Base-by-base conservation (phyloP, 164 flowering plant species). In the Vitis rupestris region DNA sequence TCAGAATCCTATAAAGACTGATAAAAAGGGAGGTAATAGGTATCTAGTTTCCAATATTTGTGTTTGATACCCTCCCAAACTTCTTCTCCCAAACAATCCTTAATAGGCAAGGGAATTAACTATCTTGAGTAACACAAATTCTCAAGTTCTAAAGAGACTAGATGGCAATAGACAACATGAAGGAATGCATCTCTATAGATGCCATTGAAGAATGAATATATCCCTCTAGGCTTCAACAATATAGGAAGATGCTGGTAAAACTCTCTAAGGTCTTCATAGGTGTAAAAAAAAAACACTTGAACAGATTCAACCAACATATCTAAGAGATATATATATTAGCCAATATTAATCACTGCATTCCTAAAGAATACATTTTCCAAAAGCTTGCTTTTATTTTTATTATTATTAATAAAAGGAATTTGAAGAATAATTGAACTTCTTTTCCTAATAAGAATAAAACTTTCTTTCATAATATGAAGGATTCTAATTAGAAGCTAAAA, bases 11-110 rank as follows among this genome's bases (percentile, higher is more conserved):
- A 64, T 48, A 73, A 30, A 69, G 79, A 67, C 78, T 90, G 93
- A 82, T 95, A 93, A 80, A 96, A 95, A 75, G 97, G 97, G 70
- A 96, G 97, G 78, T 87, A 87, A 79, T 96, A 93, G 4, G 94
- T 91, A 82, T 96, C 97, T 64, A 96, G 85, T 82, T 96, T 93
- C 99, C 99, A 93, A 76, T 96, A 96, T 79, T 93, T 93, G 65
- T 89, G 99, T 69, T 84, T 89, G 66, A 93, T 94, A 80, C 98
- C 98, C 76, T 91, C 89, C 99, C 97, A 93, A 16, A 87, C 87
- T 77, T 87, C 86, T 66, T 89, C 89, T 63, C 84, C 90, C 76
- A 93, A 79, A 79, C 97, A 96, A 74, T 87, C 90, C 80, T 93
- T 93, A 61, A 91, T 97, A 63, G 99, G 99, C 83, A 96, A 80